Evolutionary conservation across 2,329 filamentous ascomycete genomes (phyloP), one percentile per base, ranked within the genome.

Genomic region (Penicillium sp.): DNA sequence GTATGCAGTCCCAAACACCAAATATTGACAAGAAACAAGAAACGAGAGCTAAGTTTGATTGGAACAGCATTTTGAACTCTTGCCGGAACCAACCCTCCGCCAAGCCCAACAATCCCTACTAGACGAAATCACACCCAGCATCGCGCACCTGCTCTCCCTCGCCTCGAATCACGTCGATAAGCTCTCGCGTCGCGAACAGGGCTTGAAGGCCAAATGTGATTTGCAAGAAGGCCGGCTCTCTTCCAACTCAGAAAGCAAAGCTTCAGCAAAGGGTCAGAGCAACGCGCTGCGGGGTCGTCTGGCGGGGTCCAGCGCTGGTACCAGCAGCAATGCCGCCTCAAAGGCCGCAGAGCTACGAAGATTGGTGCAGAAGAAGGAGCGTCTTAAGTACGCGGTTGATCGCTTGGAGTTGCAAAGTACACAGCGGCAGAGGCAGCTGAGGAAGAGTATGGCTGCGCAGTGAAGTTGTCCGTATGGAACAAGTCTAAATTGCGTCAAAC

Each of bases 121-220:
- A 63, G 88, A 90, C 64, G 91, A 95, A 69, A 94, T 96, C 61
- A 86, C 87, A n/a, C 92, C 92, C 8, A 91, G 90, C 70, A 88
- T 95, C 57, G 79, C 86, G 27, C 82, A 85, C 51, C 83, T 96
- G 2, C 84, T 96, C 46, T 82, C 85, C 56, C 86, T 91, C 60
- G 90, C 91, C n/a, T 86, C 90, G 60, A 85, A 86, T 56, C 87
- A 95, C 65, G 81, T 95, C 35, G 89, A 92, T 62, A 89, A 90
- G 52, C 84, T 92, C 38, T 88, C 88, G 46, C 84, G 91, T 6
- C 87, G 90, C 58, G 89, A 95, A 69, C 86, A 95, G 66, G 86
- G 86, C 0, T 79, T 96, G 31, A 90, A 92, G 61, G 90, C 91
- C 2, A 87, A 90, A 62, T 84, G 85, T 40, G 90, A 95, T 56